phyloP scores from a whole-genome alignment of 768 basidiomycete species.

The Termitomyces titanicus region DNA sequence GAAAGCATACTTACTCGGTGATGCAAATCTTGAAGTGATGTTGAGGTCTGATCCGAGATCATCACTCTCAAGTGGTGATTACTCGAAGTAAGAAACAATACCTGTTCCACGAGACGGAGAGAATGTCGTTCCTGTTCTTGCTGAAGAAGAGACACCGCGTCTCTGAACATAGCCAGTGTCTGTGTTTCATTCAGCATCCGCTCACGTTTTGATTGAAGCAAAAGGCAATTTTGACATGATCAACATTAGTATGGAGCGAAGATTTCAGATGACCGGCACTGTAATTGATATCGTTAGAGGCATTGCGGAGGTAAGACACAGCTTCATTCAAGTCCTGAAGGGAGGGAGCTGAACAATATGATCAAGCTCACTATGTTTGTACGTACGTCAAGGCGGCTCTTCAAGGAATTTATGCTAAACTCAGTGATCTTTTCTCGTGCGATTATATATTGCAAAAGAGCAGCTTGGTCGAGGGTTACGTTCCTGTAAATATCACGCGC shows the following conservation, averaged over 20 bases:
- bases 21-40: slow-evolving; percentile 7
- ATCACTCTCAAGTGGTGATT: background rate
- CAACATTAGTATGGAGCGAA: background rate
- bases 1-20: slow-evolving; percentile 1
- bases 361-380: background rate
- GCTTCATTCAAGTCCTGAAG: slow-evolving; percentile 14
- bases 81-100: background rate
- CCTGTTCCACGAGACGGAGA: slow-evolving; percentile 6
- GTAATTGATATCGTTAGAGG: slow-evolving; percentile 1
- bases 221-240: background rate
- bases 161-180: slow-evolving; percentile 1
- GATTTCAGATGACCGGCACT: background rate
- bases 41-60: background rate
- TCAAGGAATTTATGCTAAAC: slow-evolving; percentile 26
- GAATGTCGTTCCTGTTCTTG: slow-evolving; percentile 1
- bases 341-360: background rate
- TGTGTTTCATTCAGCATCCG: background rate
- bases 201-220: background rate
- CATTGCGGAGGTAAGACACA: slow-evolving; percentile 4
- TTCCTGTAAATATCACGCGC: slow-evolving; percentile 69
- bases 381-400: slow-evolving; percentile 23
- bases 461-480: slow-evolving; percentile 53
- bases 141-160: background rate
- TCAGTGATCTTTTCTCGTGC: slow-evolving; percentile 38
- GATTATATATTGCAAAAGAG: slow-evolving; percentile 42